Conservation (phyloP, 192 early-diverging fungal species). For the Linnemannia exigua region DNA sequence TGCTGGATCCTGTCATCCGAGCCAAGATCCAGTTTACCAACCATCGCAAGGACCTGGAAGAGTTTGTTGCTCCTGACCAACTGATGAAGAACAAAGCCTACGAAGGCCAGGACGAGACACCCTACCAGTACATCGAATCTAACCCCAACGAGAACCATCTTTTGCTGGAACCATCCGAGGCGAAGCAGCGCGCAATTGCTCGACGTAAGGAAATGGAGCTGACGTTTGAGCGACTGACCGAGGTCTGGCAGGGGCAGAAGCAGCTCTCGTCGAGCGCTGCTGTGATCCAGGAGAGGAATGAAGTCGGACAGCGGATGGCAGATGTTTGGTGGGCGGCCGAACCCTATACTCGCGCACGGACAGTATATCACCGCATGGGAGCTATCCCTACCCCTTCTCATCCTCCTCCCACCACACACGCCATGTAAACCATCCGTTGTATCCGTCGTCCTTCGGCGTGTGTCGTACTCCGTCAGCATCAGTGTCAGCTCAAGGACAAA, state of each 20-base stretch:
- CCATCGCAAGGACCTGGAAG: constrained; percentile 65
- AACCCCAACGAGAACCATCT: constrained; percentile 20
- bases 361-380: constrained; percentile 46
- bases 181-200: constrained; percentile 23
- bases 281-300: constrained; percentile 47
- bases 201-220: constrained; percentile 47
- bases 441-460: background rate
- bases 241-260: constrained; percentile 55
- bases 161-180: constrained; percentile 30
- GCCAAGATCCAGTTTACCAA: constrained; percentile 85
- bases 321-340: constrained; percentile 46
- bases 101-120: constrained; percentile 31
- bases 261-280: constrained; percentile 43
- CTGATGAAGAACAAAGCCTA: constrained; percentile 35
- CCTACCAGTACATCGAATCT: constrained; percentile 28
- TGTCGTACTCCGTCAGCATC: no score
- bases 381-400: constrained; percentile 8
- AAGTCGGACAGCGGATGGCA: constrained; percentile 39
- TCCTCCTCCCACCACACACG: background rate
- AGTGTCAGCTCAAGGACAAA: no score
- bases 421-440: background rate
- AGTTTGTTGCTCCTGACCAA: constrained; percentile 68
- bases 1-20: constrained; percentile 92
- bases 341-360: constrained; percentile 38
- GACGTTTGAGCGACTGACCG: constrained; percentile 49